A percentile compares a stretch with the other conserved stretches of the same genome.
Evolutionary conservation across 2,329 filamentous ascomycete species (phyloP).

Genomic region (Aspergillus vadensis): DNA sequence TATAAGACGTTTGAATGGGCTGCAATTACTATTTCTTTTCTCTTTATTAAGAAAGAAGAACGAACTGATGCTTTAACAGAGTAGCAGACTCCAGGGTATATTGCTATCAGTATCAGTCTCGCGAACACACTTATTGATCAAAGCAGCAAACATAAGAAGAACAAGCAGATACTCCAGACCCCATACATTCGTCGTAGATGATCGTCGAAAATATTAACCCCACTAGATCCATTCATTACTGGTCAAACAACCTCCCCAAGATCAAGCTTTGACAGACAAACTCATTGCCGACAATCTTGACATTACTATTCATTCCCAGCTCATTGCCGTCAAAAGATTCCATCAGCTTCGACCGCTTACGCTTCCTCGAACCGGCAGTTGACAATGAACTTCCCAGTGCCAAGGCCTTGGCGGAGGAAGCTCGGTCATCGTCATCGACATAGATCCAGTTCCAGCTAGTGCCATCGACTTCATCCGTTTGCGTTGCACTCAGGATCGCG

Average conservation of each 20-base stretch:
- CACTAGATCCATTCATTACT: slow-evolving; percentile 30
- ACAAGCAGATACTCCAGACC: too few species aligned
- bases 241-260: slow-evolving; percentile 73
- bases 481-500: slow-evolving; percentile 50
- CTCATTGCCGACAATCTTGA: slow-evolving; percentile 77
- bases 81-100: background rate
- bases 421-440: slow-evolving; percentile 65
- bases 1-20: background rate
- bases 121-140: background rate
- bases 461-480: slow-evolving; percentile 47
- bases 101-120: background rate
- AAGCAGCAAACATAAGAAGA: too few species aligned
- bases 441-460: slow-evolving; percentile 74
- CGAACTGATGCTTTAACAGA: background rate
- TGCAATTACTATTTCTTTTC: background rate
- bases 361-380: slow-evolving; percentile 44
- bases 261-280: slow-evolving; percentile 92
- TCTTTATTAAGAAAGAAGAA: background rate
- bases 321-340: slow-evolving; percentile 31
- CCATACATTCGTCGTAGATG: background rate
- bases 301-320: slow-evolving; percentile 47
- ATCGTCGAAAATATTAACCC: too few species aligned
- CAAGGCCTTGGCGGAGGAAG: slow-evolving; percentile 57
- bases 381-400: slow-evolving; percentile 19
- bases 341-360: slow-evolving; percentile 40